Evolutionary conservation across 306 rosid genomes (phyloP).

Genomic region (Lathyrus aphaca): DNA sequence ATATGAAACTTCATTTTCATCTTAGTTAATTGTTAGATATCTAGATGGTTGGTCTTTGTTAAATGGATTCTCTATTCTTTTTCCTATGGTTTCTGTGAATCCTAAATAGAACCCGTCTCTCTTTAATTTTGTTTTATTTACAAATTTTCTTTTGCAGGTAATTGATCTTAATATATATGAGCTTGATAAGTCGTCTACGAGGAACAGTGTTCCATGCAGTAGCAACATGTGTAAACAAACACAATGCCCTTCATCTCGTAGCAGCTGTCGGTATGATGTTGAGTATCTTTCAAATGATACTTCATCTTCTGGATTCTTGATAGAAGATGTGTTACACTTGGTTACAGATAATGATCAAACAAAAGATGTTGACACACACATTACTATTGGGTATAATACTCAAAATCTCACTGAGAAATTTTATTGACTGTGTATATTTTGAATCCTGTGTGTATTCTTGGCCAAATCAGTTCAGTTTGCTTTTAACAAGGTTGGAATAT

Average conservation of each 20-base stretch:
- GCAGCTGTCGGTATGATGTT: conserved; percentile 55
- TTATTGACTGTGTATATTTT: background rate
- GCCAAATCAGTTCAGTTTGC: conserved; percentile 4
- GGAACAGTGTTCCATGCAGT: conserved; percentile 60
- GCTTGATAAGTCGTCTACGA: conserved; percentile 59
- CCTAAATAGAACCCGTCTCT: conserved; percentile 14
- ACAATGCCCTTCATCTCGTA: conserved; percentile 54
- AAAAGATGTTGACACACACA: conserved; percentile 49
- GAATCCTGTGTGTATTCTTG: background rate
- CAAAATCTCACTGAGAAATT: conserved; percentile 8
- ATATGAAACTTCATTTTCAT: conserved; percentile 6
- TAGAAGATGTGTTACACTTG: conserved; percentile 81
- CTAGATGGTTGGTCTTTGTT: conserved; percentile 12
- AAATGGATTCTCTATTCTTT: conserved; percentile 1
- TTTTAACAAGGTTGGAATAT: background rate
- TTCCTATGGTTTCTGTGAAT: conserved; percentile 5
- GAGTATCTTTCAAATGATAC: conserved; percentile 61
- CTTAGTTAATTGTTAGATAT: conserved; percentile 13
- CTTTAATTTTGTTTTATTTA: background rate
- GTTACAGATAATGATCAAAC: conserved; percentile 53
- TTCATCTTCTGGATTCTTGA: conserved; percentile 68
- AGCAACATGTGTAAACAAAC: conserved; percentile 51
- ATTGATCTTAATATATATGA: conserved; percentile 60
- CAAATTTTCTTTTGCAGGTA: conserved; percentile 45
- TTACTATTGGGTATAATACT: conserved; percentile 68